These are phyloP conservation scores for Macrotyloma uniflorum DNA, from an alignment of 306 rosid species.

Conservation along the genomic window DNA sequence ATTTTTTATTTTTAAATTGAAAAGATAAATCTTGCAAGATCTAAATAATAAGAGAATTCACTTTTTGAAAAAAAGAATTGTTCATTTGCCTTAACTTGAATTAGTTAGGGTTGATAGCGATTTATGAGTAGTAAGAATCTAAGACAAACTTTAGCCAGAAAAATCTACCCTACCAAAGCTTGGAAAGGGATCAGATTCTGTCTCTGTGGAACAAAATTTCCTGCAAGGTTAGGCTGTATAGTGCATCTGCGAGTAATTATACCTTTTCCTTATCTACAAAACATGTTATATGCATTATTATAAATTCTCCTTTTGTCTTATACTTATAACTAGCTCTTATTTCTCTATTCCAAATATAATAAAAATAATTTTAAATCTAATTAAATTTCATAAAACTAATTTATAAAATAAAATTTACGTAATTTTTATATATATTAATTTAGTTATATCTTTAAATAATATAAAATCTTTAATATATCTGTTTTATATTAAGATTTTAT, in stretches of 20 bases:
- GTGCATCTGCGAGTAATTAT: slow-evolving; percentile 8
- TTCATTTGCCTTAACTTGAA: not conserved
- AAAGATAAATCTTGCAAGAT: not conserved
- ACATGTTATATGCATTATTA: not conserved
- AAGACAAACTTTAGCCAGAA: slow-evolving; percentile 1
- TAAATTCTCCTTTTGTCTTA: not conserved
- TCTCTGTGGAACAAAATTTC: slow-evolving; percentile 28
- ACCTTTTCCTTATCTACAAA: slow-evolving; percentile 19
- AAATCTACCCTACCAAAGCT: slow-evolving; percentile 14
- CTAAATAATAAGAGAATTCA: not conserved
- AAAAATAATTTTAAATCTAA: too few relatives aligned
- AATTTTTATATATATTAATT: too few relatives aligned
- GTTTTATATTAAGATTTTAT: too few relatives aligned
- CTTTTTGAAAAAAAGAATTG: not conserved
- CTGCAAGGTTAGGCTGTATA: slow-evolving; percentile 1
- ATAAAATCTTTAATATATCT: too few relatives aligned
- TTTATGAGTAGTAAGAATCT: not conserved
- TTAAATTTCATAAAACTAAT: too few relatives aligned
- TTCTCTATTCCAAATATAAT: too few relatives aligned
- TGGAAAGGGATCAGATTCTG: slow-evolving; percentile 32
- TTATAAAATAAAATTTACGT: too few relatives aligned
- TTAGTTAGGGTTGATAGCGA: not conserved
- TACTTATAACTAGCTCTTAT: not conserved
- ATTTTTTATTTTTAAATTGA: too few relatives aligned
- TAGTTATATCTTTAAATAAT: too few relatives aligned